Conservation (phyloP, 345 rosid genomes). For the Arabidopsis arenosa region DNA sequence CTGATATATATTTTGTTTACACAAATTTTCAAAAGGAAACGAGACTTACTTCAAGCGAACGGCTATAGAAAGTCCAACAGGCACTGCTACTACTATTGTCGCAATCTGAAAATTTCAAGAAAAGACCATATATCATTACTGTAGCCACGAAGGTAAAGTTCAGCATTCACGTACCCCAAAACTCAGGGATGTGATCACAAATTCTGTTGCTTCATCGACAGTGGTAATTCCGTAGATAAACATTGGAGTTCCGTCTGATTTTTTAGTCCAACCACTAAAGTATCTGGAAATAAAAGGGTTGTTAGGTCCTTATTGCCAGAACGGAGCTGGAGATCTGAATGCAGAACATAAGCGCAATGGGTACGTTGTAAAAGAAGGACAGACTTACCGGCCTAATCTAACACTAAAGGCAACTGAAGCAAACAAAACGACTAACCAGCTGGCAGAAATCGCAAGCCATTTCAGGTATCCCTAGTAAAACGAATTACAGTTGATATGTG, state of each 20-base stretch:
- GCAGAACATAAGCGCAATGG: background rate
- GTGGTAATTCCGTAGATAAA: slow-evolving; percentile 60
- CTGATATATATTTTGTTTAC: background rate
- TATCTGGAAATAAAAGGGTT: slow-evolving; percentile 50
- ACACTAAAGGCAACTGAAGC: slow-evolving; percentile 62
- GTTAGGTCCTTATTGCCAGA: background rate
- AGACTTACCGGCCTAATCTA: slow-evolving; percentile 63
- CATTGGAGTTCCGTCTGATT: slow-evolving; percentile 54
- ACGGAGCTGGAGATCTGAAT: slow-evolving; percentile 16
- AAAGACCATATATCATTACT: background rate
- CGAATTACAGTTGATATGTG: slow-evolving; percentile 20
- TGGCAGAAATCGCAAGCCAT: slow-evolving; percentile 72
- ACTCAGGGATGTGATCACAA: slow-evolving; percentile 65
- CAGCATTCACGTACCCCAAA: slow-evolving; percentile 58
- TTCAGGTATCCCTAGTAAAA: slow-evolving; percentile 68
- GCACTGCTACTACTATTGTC: slow-evolving; percentile 85
- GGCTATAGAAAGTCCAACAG: slow-evolving; percentile 87
- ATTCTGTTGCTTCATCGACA: slow-evolving; percentile 54
- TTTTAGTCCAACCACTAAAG: slow-evolving; percentile 65
- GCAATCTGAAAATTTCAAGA: slow-evolving; percentile 58
- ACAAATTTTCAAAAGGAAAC: slow-evolving; percentile 11
- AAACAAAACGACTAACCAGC: slow-evolving; percentile 67
- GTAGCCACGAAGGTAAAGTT: slow-evolving; percentile 5
- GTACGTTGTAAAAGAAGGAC: slow-evolving; percentile 3
- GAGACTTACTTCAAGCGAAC: slow-evolving; percentile 81